phyloP scores from a whole-genome alignment of 768 basidiomycete species.

The Amanita pallidorosea region DNA sequence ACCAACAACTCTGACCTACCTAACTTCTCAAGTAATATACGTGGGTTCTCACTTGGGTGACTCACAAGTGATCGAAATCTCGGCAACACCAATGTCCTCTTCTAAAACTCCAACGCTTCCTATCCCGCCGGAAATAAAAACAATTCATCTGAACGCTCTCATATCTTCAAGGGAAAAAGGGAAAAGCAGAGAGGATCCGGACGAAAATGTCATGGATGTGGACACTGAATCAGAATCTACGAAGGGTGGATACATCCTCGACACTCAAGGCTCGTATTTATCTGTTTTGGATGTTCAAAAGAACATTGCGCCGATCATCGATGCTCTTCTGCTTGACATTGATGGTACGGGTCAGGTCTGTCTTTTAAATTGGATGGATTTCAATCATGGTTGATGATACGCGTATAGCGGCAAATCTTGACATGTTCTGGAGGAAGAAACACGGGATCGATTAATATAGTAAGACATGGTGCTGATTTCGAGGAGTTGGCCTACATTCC shows the following conservation, averaged over 20 bases:
- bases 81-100: conserved; percentile 29
- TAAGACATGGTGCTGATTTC: conserved; percentile 78
- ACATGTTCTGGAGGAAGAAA: conserved; percentile 79
- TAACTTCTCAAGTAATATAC: conserved; percentile 60
- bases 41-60: conserved; percentile 78
- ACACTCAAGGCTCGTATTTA: conserved; percentile 44
- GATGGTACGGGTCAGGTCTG: conserved; percentile 64
- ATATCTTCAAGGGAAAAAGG: conserved; percentile 15
- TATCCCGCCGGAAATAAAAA: conserved; percentile 37
- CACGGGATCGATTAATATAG: conserved; percentile 64
- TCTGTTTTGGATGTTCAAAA: conserved; percentile 52
- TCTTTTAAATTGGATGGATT: background rate
- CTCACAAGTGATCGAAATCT: conserved; percentile 65
- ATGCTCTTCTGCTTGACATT: conserved; percentile 65
- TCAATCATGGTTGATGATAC: conserved; percentile 1
- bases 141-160: conserved; percentile 26
- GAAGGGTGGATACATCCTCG: conserved; percentile 35
- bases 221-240: conserved; percentile 17
- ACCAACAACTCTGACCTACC: conserved; percentile 59
- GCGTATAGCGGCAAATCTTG: conserved; percentile 58
- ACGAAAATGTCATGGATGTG: conserved; percentile 22
- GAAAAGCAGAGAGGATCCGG: conserved; percentile 27
- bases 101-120: conserved; percentile 34
- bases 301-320: conserved; percentile 78
- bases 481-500: conserved; percentile 48